A percentile compares a stretch with the other conserved stretches of the same genome.
These are phyloP conservation scores for Trametes coccinea DNA, from an alignment of 768 basidiomycete genomes.

Conservation along the genomic window DNA sequence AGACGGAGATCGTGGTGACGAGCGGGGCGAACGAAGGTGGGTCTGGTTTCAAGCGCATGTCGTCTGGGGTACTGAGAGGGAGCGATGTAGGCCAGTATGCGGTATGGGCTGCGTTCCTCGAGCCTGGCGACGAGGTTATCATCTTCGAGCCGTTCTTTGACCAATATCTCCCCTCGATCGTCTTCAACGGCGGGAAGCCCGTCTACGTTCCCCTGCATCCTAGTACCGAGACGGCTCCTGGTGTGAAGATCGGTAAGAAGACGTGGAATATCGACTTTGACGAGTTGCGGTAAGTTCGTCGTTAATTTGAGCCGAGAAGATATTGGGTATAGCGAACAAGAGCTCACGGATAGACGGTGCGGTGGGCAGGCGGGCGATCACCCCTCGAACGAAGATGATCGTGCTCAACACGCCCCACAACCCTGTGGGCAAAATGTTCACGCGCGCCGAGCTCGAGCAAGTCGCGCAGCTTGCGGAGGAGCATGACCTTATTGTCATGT, in stretches of 20 bases:
- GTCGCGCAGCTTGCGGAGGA: conserved; percentile 89
- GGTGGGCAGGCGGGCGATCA: conserved; percentile 56
- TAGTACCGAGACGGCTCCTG: conserved; percentile 40
- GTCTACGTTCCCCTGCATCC: conserved; percentile 96
- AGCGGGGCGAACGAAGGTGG: conserved; percentile 96
- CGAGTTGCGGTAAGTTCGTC: conserved; percentile 65
- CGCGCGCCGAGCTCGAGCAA: conserved; percentile 71
- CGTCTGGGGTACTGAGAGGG: not conserved
- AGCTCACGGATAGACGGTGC: conserved; percentile 35
- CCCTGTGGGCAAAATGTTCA: conserved; percentile 97
- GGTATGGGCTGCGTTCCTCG: conserved; percentile 86
- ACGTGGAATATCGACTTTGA: conserved; percentile 91
- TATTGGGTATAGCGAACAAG: not conserved
- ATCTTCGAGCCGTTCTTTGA: conserved; percentile 99
- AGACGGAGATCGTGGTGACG: conserved; percentile 88
- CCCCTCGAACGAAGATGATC: conserved; percentile 89
- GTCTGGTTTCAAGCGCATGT: not conserved
- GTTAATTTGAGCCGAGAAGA: no score
- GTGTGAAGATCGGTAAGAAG: conserved; percentile 50
- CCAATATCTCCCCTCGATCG: conserved; percentile 88
- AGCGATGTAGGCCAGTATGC: conserved; percentile 77
- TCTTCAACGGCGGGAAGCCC: conserved; percentile 90
- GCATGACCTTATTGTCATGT: conserved; percentile 86
- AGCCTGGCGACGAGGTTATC: conserved; percentile 94
- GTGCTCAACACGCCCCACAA: conserved; percentile 97